Evolutionary conservation across 345 rosid species (phyloP).

Genomic region (Mallotus nudiflorus): DNA sequence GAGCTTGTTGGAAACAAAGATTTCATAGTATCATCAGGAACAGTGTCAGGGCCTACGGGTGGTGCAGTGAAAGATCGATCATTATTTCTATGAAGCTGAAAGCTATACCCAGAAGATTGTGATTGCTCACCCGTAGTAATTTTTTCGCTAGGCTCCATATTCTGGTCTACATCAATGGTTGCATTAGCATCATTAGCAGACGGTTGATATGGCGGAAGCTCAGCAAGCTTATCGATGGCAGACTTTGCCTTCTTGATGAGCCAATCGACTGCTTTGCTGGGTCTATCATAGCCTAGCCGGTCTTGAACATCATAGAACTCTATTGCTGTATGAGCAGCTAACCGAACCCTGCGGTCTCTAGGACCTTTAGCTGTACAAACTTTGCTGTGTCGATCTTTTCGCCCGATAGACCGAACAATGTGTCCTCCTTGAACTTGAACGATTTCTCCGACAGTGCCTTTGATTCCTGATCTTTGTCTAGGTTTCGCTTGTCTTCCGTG

Average conservation of each 20-base stretch:
- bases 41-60: slow-evolving; percentile 40
- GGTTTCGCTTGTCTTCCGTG: no score
- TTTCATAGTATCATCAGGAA: slow-evolving; percentile 51
- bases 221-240: slow-evolving; percentile 68
- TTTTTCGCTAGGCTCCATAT: slow-evolving; percentile 34
- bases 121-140: slow-evolving; percentile 31
- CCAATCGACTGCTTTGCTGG: slow-evolving; percentile 91
- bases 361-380: slow-evolving; percentile 77
- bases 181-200: not conserved
- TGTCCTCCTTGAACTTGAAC: slow-evolving; percentile 36
- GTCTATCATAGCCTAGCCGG: slow-evolving; percentile 78
- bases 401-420: slow-evolving; percentile 65
- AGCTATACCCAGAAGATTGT: slow-evolving; percentile 43
- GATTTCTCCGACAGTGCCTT: no score
- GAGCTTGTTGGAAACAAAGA: slow-evolving; percentile 69
- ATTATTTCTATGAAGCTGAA: slow-evolving; percentile 39
- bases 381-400: slow-evolving; percentile 85
- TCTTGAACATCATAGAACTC: slow-evolving; percentile 87
- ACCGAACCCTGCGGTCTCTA: slow-evolving; percentile 70
- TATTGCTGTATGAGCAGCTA: slow-evolving; percentile 79
- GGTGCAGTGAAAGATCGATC: slow-evolving; percentile 37
- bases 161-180: slow-evolving; percentile 18
- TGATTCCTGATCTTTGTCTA: no score
- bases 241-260: slow-evolving; percentile 75
- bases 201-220: slow-evolving; percentile 46